Base-by-base conservation (phyloP, 345 rosid genomes). In the Salix udensis region DNA sequence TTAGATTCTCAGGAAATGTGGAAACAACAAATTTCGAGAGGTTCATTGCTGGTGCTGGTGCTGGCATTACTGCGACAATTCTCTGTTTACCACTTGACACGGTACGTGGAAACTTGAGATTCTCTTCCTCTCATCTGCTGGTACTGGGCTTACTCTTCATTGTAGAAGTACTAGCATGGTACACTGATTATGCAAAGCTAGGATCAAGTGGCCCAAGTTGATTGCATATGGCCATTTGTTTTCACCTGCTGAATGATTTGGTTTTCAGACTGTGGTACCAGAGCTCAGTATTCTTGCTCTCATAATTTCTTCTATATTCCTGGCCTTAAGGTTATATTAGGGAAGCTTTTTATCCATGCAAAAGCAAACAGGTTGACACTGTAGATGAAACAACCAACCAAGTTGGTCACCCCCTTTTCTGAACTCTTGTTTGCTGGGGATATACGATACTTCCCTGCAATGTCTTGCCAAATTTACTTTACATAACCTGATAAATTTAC, bases 51-150 rank as follows among this genome's bases (percentile, higher is more conserved):
- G 95, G 95, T 78, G 95, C 93, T 68, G 96, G 89, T 16, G 96
- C 96, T 4, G 93, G 96, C 77, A 86, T 89, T 37, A 87, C 96
- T 16, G 96, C 96, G 46, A 85, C 91, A 18, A 65, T 87, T 40
- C 89, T 91, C 80, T 91, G 96, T 73, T 80, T 91, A 39, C 96
- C 93, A 6, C 91, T 91, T 60, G 96, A 91, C 78, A 88, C 93
- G 2, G 93, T 91, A 78, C 44, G 92, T 85, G 11, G 46, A 70
- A 67, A 69, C 46, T 46, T 74, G 18, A 48, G 36, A 72, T 67
- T 55, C 26, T 69, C 2, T 53, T 40, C 55, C 55, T 21, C 70
- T 19, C 7, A 15, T 68, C 11, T 14, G 5, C 75, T 71, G 4
- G 37, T 34, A 44, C 61, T 61, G 53, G 24, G 31, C 36, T 15